These are phyloP conservation scores for Corniculantispora saksenae DNA, from an alignment of 2,329 filamentous ascomycete species.

Conservation along the genomic window DNA sequence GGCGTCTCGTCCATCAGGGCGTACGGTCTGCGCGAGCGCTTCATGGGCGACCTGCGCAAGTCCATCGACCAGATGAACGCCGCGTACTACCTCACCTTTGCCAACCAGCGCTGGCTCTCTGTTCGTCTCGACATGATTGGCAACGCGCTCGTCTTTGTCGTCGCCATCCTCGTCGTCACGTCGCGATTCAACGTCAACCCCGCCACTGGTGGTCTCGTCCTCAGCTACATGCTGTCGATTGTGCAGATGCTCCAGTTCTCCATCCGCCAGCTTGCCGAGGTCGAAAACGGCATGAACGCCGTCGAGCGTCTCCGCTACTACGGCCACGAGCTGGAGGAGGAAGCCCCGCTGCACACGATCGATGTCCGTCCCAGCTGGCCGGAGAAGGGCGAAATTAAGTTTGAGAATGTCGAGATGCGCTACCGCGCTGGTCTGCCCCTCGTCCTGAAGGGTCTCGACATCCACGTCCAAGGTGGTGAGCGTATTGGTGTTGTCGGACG, in stretches of 20 bases:
- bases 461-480: slow-evolving; percentile 75
- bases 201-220: slow-evolving; percentile 81
- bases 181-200: slow-evolving; percentile 83
- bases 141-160: slow-evolving; percentile 80
- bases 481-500: slow-evolving; percentile 80
- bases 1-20: slow-evolving; percentile 85
- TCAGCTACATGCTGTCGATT: slow-evolving; percentile 91
- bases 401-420: slow-evolving; percentile 75
- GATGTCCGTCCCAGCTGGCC: slow-evolving; percentile 80
- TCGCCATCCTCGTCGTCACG: slow-evolving; percentile 88
- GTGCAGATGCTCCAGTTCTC: slow-evolving; percentile 97
- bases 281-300: slow-evolving; percentile 97
- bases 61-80: slow-evolving; percentile 90
- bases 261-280: slow-evolving; percentile 88
- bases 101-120: slow-evolving; percentile 92
- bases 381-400: slow-evolving; percentile 77
- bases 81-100: slow-evolving; percentile 92
- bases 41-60: slow-evolving; percentile 67
- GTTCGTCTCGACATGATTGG: slow-evolving; percentile 83
- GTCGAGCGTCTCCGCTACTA: slow-evolving; percentile 93
- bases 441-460: slow-evolving; percentile 68
- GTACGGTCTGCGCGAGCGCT: slow-evolving; percentile 78
- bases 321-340: slow-evolving; percentile 81
- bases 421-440: slow-evolving; percentile 73
- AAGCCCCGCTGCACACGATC: slow-evolving; percentile 77